These are phyloP conservation scores for Penicillium alfredii DNA, from an alignment of 495 filamentous ascomycete genomes.

Conservation along the genomic window DNA sequence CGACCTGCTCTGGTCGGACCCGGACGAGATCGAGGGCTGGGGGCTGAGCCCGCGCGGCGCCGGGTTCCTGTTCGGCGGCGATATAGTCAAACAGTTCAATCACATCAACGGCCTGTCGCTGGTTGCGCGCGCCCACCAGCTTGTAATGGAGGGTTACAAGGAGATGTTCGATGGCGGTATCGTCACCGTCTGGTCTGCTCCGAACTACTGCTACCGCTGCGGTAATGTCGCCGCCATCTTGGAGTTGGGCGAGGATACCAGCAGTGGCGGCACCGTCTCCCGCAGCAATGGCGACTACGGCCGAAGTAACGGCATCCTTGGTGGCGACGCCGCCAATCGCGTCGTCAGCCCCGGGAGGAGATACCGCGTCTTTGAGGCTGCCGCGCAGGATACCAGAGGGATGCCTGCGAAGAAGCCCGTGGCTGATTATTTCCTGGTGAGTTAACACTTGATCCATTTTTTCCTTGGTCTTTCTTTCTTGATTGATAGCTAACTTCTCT, in stretches of 20 bases:
- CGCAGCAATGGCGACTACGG: slow-evolving; percentile 76
- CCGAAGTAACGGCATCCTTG: slow-evolving; percentile 45
- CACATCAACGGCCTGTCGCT: slow-evolving; percentile 84
- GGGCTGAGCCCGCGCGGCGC: slow-evolving; percentile 90
- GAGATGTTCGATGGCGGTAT: slow-evolving; percentile 96
- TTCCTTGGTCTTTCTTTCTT: not conserved
- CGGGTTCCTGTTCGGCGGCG: slow-evolving; percentile 91
- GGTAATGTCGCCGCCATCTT: slow-evolving; percentile 95
- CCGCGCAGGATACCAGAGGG: slow-evolving; percentile 90
- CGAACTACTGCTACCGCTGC: slow-evolving; percentile 97
- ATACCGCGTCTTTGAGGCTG: slow-evolving; percentile 95
- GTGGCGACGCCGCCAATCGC: slow-evolving; percentile 25
- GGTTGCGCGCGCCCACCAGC: slow-evolving; percentile 90
- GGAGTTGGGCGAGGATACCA: slow-evolving; percentile 83
- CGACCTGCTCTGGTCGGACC: slow-evolving; percentile 95
- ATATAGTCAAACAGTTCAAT: slow-evolving; percentile 96
- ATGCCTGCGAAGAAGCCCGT: slow-evolving; percentile 99
- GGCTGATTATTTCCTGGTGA: slow-evolving; percentile 89
- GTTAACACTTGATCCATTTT: too few relatives aligned
- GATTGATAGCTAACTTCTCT: not conserved
- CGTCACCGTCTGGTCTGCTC: slow-evolving; percentile 95
- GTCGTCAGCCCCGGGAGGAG: slow-evolving; percentile 74
- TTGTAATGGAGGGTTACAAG: slow-evolving; percentile 99
- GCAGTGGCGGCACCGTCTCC: slow-evolving; percentile 65
- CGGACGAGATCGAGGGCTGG: slow-evolving; percentile 98